Percentiles rank a stretch among this genome's conserved stretches.
These are phyloP conservation scores for Podosphaera fusca DNA, from an alignment of 2,329 filamentous ascomycete species.

Conservation along the genomic window DNA sequence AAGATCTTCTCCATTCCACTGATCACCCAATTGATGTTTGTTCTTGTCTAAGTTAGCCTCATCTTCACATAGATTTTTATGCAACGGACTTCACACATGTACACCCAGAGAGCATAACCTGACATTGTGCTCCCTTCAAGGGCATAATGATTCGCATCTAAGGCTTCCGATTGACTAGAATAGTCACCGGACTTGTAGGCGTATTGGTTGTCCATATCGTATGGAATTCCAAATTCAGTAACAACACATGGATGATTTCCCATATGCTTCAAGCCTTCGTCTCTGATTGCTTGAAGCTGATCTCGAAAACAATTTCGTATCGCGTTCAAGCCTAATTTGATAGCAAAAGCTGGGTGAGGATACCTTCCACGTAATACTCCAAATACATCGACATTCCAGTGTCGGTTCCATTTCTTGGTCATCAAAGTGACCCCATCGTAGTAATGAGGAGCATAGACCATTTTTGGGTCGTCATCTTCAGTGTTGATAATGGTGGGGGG, in stretches of 20 bases:
- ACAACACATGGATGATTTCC: conserved; percentile 75
- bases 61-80: not conserved
- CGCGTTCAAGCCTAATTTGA: conserved; percentile 79
- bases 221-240: conserved; percentile 92
- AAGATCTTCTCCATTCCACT: conserved; percentile 94
- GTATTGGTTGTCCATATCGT: conserved; percentile 93
- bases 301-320: conserved; percentile 85
- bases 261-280: conserved; percentile 74
- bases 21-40: conserved; percentile 68
- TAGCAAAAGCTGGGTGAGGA: conserved; percentile 66
- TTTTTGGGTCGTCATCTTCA: conserved; percentile 63
- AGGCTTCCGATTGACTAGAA: conserved; percentile 68
- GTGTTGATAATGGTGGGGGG: conserved; percentile 76
- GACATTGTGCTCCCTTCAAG: conserved; percentile 65
- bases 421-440: conserved; percentile 93
- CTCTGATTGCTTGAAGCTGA: conserved; percentile 58
- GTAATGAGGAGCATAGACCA: conserved; percentile 87
- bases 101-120: conserved; percentile 78
- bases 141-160: conserved; percentile 91
- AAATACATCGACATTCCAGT: conserved; percentile 92
- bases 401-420: conserved; percentile 96
- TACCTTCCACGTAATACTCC: conserved; percentile 80
- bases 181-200: conserved; percentile 94
- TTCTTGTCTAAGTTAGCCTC: conserved; percentile 29
- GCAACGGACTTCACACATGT: conserved; percentile 41